phyloP scores from a whole-genome alignment of 2,329 filamentous ascomycete species.

The Pseudocercospora cruenta region DNA sequence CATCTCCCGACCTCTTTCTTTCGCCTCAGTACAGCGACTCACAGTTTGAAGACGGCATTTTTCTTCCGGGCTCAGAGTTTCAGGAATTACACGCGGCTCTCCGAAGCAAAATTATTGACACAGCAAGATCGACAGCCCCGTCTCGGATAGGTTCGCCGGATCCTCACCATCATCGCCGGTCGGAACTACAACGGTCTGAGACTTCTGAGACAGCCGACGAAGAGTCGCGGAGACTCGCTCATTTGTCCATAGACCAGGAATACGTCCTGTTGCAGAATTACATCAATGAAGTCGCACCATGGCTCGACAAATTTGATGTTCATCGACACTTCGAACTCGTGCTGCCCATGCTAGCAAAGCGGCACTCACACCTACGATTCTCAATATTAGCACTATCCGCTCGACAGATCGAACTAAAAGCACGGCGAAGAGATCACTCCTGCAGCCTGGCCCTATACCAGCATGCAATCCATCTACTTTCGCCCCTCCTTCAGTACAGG shows the following conservation, averaged over 20 bases:
- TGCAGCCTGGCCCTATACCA: conserved; percentile 60
- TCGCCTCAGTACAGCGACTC: conserved; percentile 36
- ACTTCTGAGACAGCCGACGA: conserved; percentile 24
- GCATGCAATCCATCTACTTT: conserved; percentile 53
- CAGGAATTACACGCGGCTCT: conserved; percentile 37
- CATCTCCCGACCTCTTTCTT: conserved; percentile 27
- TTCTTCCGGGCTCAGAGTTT: conserved; percentile 38
- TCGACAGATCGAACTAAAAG: conserved; percentile 57
- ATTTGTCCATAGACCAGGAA: conserved; percentile 35
- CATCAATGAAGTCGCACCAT: conserved; percentile 57
- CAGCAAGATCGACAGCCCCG: conserved; percentile 35
- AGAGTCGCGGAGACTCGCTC: conserved; percentile 32
- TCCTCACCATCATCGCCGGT: not conserved
- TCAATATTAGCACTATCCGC: conserved; percentile 59
- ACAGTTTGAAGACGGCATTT: conserved; percentile 38
- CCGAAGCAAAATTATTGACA: conserved; percentile 38
- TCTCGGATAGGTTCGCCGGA: conserved; percentile 34
- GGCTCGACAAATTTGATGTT: conserved; percentile 63
- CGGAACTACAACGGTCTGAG: conserved; percentile 15
- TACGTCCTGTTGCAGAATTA: conserved; percentile 47
- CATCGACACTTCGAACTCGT: conserved; percentile 57
- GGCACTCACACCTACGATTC: conserved; percentile 51
- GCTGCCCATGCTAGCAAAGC: conserved; percentile 54
- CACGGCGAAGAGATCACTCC: conserved; percentile 48
- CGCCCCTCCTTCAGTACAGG: conserved; percentile 48